Base-by-base conservation (phyloP, 1,284 basidiomycete genomes). In the Marasmius tenuissimus region DNA sequence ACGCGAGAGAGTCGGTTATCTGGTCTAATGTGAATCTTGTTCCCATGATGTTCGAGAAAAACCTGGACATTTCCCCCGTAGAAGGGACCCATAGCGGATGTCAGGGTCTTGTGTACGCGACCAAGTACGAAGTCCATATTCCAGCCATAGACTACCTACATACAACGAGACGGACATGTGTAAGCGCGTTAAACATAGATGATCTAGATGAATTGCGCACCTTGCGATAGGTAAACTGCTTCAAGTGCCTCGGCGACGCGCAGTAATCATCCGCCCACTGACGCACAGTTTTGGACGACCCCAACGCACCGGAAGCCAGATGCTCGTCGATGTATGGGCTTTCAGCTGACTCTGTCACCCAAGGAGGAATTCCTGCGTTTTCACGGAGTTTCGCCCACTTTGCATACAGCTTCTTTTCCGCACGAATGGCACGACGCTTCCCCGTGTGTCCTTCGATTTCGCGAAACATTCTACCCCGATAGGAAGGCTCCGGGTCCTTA, bases 191-290 rank as follows among this genome's bases (percentile, higher is more conserved):
- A 33, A 39, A 40, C 49, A 52, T 20, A 58, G 12, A 20, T 48
- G 33, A 22, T n/a, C 39, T 35, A 57, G 27, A 22, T 27, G 37
- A 33, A 18, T n/a, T 47, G 33, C 55, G 51, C 51, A 81, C 80
- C 75, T 87, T 88, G n/a, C 74, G 70, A 62, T 90, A 85, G 0
- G 78, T 75, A 69, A 92, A 88, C 70, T 88, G 85, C 70, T 91
- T 91, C 61, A 92, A 73, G 20, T 78, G 68, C 61, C 85, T 89
- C 7, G 67, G 70, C 68, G 86, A 87, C 9, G 80, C 76, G 58
- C 85, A 88, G 68, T 88, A 91, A 59, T 86, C 83, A 67, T 91
- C 86, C 20, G 88, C 88, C 90, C 90, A 92, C 59, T 85, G 78
- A 18, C 85, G 78, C 51, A 90, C 68, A 1, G 83, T 80, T 73